phyloP scores from a whole-genome alignment of 2,329 filamentous ascomycete genomes.

The Botrytis paeoniae region DNA sequence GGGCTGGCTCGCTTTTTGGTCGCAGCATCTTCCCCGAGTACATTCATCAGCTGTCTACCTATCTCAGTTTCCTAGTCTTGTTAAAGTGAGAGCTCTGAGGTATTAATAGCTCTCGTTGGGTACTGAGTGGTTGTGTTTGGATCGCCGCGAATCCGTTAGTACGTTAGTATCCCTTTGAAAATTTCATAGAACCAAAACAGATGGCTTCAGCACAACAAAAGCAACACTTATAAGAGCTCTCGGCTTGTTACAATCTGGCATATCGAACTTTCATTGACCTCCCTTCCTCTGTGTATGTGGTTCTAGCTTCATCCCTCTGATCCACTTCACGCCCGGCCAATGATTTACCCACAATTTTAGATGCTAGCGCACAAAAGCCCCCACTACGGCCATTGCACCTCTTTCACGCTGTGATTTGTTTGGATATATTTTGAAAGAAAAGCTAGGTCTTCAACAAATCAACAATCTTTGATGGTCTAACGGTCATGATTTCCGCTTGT shows the following conservation, averaged over 20 bases:
- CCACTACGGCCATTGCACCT: rapidly evolving
- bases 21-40: no score
- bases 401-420: no score
- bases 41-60: no score
- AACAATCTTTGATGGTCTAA: slow-evolving; percentile 35
- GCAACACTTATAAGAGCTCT: background rate
- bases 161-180: background rate
- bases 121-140: background rate
- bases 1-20: no score
- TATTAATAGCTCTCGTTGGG: no score
- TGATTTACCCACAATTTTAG: background rate
- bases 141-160: background rate
- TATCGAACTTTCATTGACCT: background rate
- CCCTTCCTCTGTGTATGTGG: background rate
- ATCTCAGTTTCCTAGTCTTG: no score
- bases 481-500: slow-evolving; percentile 41
- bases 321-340: background rate
- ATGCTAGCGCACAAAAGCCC: no score
- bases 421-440: no score
- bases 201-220: background rate
- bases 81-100: no score
- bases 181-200: background rate
- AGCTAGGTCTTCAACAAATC: background rate
- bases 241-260: background rate
- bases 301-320: background rate